Base-by-base conservation (phyloP, 805 yeast species). In the Tetrapisispora iriomotensis region DNA sequence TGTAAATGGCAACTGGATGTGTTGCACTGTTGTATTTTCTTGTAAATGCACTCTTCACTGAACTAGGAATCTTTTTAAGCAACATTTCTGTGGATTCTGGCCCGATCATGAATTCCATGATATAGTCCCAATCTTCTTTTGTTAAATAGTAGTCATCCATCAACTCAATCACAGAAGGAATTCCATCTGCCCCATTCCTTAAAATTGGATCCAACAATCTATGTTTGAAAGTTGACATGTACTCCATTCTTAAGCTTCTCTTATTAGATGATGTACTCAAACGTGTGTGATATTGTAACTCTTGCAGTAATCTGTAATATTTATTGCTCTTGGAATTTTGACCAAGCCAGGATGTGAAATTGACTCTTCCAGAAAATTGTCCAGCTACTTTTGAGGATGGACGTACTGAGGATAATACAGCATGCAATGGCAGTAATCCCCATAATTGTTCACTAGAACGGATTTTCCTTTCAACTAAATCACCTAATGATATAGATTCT, bases 371-470 rank as follows among this genome's bases (percentile, higher is more conserved):
- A 1, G 71, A 61, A 36, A 81, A 60, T 36, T 71, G 72, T 7
- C 96, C 96, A 13, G 84, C 79, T 17, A 86, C 78, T 46, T 70
- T 72, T 25, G 76, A 75, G 0, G 85, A 71, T 1, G 97, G 98
- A 36, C 74, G 65, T 10, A 92, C 85, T 0, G 94, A 74, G 1
- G 96, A 88, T 69, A 82, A 67, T 4, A 86, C 71, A 0, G 87
- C 96, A 61, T 86, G 96, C 51, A 86, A 71, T 6, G 97, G 98
- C 68, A 92, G 72, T 43, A 90, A 68, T 44, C 92, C 77, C 97
- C 97, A 88, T 49, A 83, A 84, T 60, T 90, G 97, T 48, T 88
- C 95, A 29, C 90, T 74, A 32, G 94, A 82, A 54, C 94, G 83
- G 42, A 92, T 90, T 56, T 75, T 70, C 21, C 77, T 67, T 54